phyloP scores from a whole-genome alignment of 2,329 filamentous ascomycete genomes.

The Hymenoscyphus fructigenus region DNA sequence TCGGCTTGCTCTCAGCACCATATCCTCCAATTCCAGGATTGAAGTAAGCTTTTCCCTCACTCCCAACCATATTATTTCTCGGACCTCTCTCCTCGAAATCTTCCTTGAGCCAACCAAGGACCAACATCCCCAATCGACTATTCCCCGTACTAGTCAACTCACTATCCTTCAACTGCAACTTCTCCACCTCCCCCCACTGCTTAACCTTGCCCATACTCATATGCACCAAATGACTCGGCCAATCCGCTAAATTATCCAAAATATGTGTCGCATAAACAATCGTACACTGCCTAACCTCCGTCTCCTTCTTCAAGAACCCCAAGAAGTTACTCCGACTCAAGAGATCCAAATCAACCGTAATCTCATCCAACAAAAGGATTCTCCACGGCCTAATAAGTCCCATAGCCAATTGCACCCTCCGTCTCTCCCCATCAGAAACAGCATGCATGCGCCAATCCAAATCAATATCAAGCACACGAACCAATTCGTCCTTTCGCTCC shows the following conservation, averaged over 20 bases:
- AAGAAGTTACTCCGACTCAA: slow-evolving; percentile 83
- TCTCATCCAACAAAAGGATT: slow-evolving; percentile 88
- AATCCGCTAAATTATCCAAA: slow-evolving; percentile 87
- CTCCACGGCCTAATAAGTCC: slow-evolving; percentile 89
- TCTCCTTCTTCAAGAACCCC: slow-evolving; percentile 82
- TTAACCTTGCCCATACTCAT: slow-evolving; percentile 89
- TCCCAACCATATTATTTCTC: slow-evolving; percentile 47
- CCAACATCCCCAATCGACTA: slow-evolving; percentile 81
- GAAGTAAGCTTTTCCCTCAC: slow-evolving; percentile 50
- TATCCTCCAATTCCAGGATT: slow-evolving; percentile 63
- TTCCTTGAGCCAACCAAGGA: slow-evolving; percentile 80
- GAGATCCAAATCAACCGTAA: slow-evolving; percentile 94
- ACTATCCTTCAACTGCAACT: slow-evolving; percentile 54
- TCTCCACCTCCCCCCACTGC: slow-evolving; percentile 75
- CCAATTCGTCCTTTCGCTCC: slow-evolving; percentile 79
- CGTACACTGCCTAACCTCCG: slow-evolving; percentile 76
- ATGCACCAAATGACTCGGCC: slow-evolving; percentile 94
- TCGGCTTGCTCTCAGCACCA: slow-evolving; percentile 39
- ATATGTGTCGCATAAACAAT: slow-evolving; percentile 98
- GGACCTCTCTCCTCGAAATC: slow-evolving; percentile 80
- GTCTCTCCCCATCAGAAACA: slow-evolving; percentile 87
- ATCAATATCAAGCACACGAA: slow-evolving; percentile 89
- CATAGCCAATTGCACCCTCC: slow-evolving; percentile 94
- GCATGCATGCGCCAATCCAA: slow-evolving; percentile 92
- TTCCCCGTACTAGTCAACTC: slow-evolving; percentile 58